These are phyloP conservation scores for Fraxinus greggii DNA, from an alignment of 305 asterid genomes.

Conservation along the genomic window DNA sequence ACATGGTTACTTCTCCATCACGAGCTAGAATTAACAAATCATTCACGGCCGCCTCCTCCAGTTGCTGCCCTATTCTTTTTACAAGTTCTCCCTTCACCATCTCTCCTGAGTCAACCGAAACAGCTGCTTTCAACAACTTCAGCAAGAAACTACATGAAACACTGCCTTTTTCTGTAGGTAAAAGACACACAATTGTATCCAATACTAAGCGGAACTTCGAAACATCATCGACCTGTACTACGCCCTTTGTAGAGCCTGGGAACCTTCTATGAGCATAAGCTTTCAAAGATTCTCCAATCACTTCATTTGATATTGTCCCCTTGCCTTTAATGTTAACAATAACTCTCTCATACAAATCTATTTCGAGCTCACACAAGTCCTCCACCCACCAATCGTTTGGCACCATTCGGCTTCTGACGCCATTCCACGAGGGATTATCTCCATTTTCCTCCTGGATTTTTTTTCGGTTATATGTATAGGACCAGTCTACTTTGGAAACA, in stretches of 20 bases:
- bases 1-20: constrained; percentile 18
- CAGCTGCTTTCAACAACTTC: constrained; percentile 29
- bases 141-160: constrained; percentile 32
- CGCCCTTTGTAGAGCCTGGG: constrained; percentile 26
- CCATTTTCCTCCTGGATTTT: constrained; percentile 21
- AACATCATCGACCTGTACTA: constrained; percentile 19
- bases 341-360: constrained; percentile 30
- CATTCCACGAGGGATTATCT: constrained; percentile 15
- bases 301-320: constrained; percentile 17
- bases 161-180: constrained; percentile 22
- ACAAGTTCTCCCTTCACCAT: constrained; percentile 23
- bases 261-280: constrained; percentile 27
- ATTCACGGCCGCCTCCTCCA: constrained; percentile 33
- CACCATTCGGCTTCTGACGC: constrained; percentile 22
- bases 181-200: constrained; percentile 31
- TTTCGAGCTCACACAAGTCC: constrained; percentile 30
- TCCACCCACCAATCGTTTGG: constrained; percentile 40
- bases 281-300: constrained; percentile 35
- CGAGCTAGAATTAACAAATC: constrained; percentile 26
- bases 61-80: constrained; percentile 29
- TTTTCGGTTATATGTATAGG: constrained; percentile 40
- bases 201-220: constrained; percentile 20
- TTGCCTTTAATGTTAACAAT: constrained; percentile 18
- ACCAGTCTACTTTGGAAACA: constrained; percentile 35
- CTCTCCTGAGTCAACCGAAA: constrained; percentile 20